A percentile compares a stretch with the other conserved stretches of the same genome.
Conservation (phyloP, 768 basidiomycete genomes). For the Rhizopogon roseolus region DNA sequence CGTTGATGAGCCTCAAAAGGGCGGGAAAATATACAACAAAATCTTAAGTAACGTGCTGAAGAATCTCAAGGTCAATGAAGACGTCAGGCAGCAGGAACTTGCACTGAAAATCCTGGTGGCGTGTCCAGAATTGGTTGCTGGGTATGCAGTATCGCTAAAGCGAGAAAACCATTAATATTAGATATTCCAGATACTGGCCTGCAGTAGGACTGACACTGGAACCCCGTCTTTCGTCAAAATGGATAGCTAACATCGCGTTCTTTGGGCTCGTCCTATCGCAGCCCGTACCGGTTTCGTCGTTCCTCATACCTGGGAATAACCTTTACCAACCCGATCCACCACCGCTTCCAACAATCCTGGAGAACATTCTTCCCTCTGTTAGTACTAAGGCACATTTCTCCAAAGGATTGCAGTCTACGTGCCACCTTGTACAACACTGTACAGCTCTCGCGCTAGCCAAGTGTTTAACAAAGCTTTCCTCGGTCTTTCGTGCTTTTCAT, state of each 20-base stretch:
- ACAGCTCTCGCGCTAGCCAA: slow-evolving; percentile 75
- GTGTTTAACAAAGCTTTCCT: slow-evolving; percentile 66
- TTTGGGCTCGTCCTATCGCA: slow-evolving; percentile 76
- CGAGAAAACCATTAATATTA: slow-evolving; percentile 8
- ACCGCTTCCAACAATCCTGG: slow-evolving; percentile 61
- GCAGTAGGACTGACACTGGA: slow-evolving; percentile 69
- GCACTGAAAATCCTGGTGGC: slow-evolving; percentile 73
- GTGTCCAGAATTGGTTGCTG: slow-evolving; percentile 82
- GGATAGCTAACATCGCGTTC: slow-evolving; percentile 88
- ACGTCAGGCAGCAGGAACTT: slow-evolving; percentile 79
- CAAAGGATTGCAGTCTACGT: slow-evolving; percentile 72
- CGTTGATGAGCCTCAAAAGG: slow-evolving; percentile 32
- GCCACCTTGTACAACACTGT: slow-evolving; percentile 80
- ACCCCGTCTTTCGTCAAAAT: slow-evolving; percentile 82
- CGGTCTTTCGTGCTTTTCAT: slow-evolving; percentile 46
- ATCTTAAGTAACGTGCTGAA: slow-evolving; percentile 75
- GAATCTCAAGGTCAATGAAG: slow-evolving; percentile 82
- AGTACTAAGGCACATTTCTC: slow-evolving; percentile 71
- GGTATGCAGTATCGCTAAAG: slow-evolving; percentile 38
- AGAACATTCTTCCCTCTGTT: slow-evolving; percentile 73
- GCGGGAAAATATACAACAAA: slow-evolving; percentile 70
- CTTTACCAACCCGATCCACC: slow-evolving; percentile 74
- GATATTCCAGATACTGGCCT: slow-evolving; percentile 61
- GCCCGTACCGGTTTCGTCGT: slow-evolving; percentile 60
- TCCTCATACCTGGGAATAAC: slow-evolving; percentile 43